These are phyloP conservation scores for Peniophora sp. DNA, from an alignment of 1,284 basidiomycete species.

Conservation along the genomic window DNA sequence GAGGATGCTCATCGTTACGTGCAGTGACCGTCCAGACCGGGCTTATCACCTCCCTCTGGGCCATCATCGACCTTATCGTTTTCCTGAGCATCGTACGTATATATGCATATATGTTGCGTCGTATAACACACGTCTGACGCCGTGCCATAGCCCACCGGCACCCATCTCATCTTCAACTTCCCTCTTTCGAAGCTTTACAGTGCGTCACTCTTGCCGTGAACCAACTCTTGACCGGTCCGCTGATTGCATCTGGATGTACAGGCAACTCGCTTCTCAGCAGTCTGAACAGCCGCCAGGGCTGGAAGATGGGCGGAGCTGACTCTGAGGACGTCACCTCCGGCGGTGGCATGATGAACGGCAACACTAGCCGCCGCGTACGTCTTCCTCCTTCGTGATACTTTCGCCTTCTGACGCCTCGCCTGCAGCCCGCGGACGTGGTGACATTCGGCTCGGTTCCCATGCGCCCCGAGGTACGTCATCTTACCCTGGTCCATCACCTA, in stretches of 20 bases:
- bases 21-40: slow-evolving; percentile 22
- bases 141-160: slow-evolving; percentile 2
- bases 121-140: neutral
- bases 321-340: neutral
- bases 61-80: slow-evolving; percentile 15
- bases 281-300: slow-evolving; percentile 17
- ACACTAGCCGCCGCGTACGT: neutral
- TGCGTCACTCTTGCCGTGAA: too few relatives aligned
- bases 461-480: neutral
- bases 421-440: neutral
- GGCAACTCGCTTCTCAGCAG: slow-evolving; percentile 21
- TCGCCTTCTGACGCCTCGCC: neutral
- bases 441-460: neutral
- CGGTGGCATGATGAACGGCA: neutral
- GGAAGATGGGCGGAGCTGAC: neutral
- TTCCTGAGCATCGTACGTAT: slow-evolving; percentile 14
- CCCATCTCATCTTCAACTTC: slow-evolving; percentile 20
- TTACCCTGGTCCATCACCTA: neutral
- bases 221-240: too few relatives aligned
- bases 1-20: neutral
- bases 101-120: neutral
- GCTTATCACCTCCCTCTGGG: slow-evolving; percentile 17
- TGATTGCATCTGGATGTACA: too few relatives aligned
- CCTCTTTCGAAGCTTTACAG: slow-evolving; percentile 23
- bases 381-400: neutral